Percentiles rank a stretch among this genome's conserved stretches.
phyloP scores from a whole-genome alignment of 331 rosid genomes.

The Malus hybrid region DNA sequence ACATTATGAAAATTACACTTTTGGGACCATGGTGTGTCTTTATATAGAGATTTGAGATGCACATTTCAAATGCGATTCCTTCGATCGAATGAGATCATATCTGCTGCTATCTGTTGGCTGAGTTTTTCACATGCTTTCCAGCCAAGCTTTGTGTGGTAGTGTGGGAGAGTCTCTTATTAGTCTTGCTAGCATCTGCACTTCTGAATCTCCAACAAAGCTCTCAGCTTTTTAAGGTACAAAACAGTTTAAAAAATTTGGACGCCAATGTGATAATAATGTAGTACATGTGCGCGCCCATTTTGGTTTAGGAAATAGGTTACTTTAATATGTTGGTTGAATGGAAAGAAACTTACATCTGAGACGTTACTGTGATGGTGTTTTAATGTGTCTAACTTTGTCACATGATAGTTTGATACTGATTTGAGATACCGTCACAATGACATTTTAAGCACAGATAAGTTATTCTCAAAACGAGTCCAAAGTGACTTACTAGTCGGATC shows the following conservation, averaged over 20 bases:
- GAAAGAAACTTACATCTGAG: accelerated
- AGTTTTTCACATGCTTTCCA: neutral
- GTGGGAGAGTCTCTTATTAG: neutral
- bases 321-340: too few species aligned
- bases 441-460: too few species aligned
- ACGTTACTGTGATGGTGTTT: neutral
- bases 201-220: neutral
- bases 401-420: neutral
- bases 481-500: too few species aligned
- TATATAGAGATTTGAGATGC: neutral
- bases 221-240: neutral
- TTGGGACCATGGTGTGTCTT: neutral
- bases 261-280: too few species aligned
- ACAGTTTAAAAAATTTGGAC: neutral
- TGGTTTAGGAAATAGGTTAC: neutral
- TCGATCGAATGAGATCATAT: too few species aligned
- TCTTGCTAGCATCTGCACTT: neutral
- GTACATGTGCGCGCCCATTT: neutral
- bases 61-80: neutral
- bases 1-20: neutral
- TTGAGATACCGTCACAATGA: too few species aligned
- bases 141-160: neutral
- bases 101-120: neutral
- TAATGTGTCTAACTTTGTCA: too few species aligned
- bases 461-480: too few species aligned